phyloP scores from a whole-genome alignment of 2,329 filamentous ascomycete genomes.

The Aureobasidium lini region DNA sequence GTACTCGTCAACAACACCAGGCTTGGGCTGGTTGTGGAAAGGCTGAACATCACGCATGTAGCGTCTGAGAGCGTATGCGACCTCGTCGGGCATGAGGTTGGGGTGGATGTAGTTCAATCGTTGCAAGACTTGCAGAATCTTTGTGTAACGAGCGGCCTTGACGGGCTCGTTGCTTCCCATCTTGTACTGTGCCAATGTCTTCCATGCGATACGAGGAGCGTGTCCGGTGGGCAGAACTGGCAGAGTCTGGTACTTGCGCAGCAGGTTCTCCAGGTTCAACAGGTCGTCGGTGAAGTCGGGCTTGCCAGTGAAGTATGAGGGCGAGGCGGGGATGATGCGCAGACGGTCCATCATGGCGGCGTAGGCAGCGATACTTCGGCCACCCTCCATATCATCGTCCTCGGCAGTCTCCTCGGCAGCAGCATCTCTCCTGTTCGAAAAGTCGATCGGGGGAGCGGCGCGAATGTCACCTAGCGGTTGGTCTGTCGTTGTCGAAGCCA shows the following conservation, averaged over 20 bases:
- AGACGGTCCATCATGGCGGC: conserved; percentile 32
- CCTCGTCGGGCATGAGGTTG: conserved; percentile 61
- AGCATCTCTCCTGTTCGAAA: conserved; percentile 4
- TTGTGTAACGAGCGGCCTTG: conserved; percentile 69
- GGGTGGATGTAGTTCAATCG: conserved; percentile 81
- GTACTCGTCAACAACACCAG: conserved; percentile 62
- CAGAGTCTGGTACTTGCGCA: conserved; percentile 64
- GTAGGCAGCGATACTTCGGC: conserved; percentile 13
- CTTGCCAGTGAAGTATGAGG: conserved; percentile 89
- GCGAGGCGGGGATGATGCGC: conserved; percentile 73
- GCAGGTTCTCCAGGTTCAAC: conserved; percentile 63
- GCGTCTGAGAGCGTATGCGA: conserved; percentile 54
- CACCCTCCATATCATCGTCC: conserved; percentile 13
- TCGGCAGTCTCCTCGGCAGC: conserved; percentile 14
- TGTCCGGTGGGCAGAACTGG: conserved; percentile 60
- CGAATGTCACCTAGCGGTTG: conserved; percentile 17
- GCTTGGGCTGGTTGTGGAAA: conserved; percentile 54
- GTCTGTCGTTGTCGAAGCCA: conserved; percentile 23
- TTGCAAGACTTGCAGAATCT: conserved; percentile 67
- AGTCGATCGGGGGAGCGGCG: conserved; percentile 24
- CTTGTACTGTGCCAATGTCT: conserved; percentile 68
- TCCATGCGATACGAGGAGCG: conserved; percentile 71
- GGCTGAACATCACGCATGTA: conserved; percentile 73
- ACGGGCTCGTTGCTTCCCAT: conserved; percentile 63
- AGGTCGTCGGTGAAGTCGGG: conserved; percentile 81